Conservation (phyloP, 495 filamentous ascomycete species). For the Chaetomium tenue region DNA sequence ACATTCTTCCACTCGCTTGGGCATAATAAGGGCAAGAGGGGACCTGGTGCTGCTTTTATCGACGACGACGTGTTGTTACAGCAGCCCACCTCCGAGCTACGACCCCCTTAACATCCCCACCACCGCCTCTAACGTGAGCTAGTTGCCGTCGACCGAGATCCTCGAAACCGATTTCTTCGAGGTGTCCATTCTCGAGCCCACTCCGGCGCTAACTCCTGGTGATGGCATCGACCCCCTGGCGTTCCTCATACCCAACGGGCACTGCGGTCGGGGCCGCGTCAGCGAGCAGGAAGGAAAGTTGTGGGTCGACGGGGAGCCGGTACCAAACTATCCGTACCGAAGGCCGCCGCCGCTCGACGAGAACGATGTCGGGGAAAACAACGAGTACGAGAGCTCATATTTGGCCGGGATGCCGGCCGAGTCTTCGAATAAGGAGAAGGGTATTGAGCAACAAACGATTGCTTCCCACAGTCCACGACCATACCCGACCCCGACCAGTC, state of each 20-base stretch:
- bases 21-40: slow-evolving; percentile 43
- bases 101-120: slow-evolving; percentile 37
- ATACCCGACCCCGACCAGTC: too few relatives aligned
- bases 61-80: slow-evolving; percentile 29
- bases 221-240: slow-evolving; percentile 35
- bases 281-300: too few relatives aligned
- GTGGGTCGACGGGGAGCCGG: slow-evolving; percentile 27
- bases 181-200: slow-evolving; percentile 17
- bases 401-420: slow-evolving; percentile 21
- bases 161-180: slow-evolving; percentile 48
- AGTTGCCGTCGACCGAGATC: slow-evolving; percentile 45
- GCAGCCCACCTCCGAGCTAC: slow-evolving; percentile 46
- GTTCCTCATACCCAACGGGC: slow-evolving; percentile 30
- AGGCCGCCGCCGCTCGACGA: slow-evolving; percentile 25
- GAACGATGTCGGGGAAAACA: slow-evolving; percentile 18
- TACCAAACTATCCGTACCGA: slow-evolving; percentile 24
- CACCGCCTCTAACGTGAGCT: slow-evolving; percentile 22
- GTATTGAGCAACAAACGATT: too few relatives aligned
- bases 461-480: too few relatives aligned
- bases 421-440: slow-evolving; percentile 16
- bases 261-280: too few relatives aligned
- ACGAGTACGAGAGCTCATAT: slow-evolving; percentile 22
- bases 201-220: slow-evolving; percentile 14
- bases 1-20: slow-evolving; percentile 50
- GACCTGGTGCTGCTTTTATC: slow-evolving; percentile 14